Conservation (phyloP, 1,284 basidiomycete species). For the Bjerkandera adusta region DNA sequence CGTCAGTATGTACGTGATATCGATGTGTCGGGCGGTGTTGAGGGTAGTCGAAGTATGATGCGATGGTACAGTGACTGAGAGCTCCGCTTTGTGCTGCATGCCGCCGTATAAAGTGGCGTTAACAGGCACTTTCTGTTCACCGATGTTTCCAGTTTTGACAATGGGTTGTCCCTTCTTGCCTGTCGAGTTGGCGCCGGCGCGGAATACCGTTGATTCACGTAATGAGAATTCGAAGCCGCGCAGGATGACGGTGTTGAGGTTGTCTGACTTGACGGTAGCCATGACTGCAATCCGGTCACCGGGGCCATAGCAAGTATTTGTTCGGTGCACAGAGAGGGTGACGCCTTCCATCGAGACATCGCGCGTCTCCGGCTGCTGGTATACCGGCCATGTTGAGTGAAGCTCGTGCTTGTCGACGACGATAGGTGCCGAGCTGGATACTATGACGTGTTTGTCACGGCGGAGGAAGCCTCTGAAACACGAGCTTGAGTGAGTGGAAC, state of each 20-base stretch:
- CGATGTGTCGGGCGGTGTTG: constrained; percentile 75
- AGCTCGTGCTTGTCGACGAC: constrained; percentile 88
- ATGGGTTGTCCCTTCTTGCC: constrained; percentile 59
- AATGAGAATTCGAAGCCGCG: constrained; percentile 80
- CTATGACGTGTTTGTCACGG: constrained; percentile 59
- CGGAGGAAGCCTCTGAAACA: constrained; percentile 67
- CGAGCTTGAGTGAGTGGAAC: background rate
- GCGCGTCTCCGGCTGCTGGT: constrained; percentile 76
- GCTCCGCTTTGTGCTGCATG: constrained; percentile 64
- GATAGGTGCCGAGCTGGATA: constrained; percentile 62
- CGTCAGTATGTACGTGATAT: constrained; percentile 74
- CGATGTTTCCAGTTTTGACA: constrained; percentile 48
- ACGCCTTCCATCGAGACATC: constrained; percentile 64
- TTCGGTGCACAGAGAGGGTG: constrained; percentile 72
- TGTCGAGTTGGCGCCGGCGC: constrained; percentile 49
- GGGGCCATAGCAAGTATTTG: constrained; percentile 77
- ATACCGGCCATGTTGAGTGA: constrained; percentile 88
- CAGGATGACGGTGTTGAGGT: constrained; percentile 57
- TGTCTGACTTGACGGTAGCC: constrained; percentile 72
- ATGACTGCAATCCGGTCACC: constrained; percentile 75
- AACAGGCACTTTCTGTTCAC: constrained; percentile 67
- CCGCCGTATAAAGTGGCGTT: constrained; percentile 72
- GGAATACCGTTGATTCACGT: constrained; percentile 71
- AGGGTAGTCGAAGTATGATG: constrained; percentile 76
- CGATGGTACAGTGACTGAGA: constrained; percentile 64